Percentiles rank a stretch among this genome's conserved stretches.
These are phyloP conservation scores for Scedosporium boydii DNA, from an alignment of 2,329 filamentous ascomycete genomes.

Conservation along the genomic window DNA sequence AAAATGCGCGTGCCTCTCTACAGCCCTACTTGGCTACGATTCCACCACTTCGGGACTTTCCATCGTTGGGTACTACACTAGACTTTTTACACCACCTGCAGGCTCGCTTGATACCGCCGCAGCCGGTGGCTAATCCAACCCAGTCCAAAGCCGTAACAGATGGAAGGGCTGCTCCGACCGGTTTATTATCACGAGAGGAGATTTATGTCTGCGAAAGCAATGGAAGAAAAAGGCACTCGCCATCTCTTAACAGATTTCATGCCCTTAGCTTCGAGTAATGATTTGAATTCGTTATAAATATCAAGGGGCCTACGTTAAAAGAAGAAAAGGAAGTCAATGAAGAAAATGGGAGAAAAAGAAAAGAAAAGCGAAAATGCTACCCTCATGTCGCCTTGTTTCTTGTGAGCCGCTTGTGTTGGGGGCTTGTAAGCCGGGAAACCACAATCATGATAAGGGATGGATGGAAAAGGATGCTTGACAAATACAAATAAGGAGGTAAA, in stretches of 20 bases:
- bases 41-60: constrained; percentile 7
- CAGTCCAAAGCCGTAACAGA: background rate
- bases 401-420: no score
- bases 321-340: no score
- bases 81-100: constrained; percentile 2
- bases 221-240: background rate
- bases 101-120: background rate
- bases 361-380: no score
- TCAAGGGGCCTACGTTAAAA: no score
- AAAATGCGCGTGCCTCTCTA: background rate
- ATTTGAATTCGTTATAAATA: no score
- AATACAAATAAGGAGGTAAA: background rate
- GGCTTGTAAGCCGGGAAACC: no score
- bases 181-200: background rate
- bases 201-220: background rate
- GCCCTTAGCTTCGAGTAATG: background rate
- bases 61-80: constrained; percentile 4
- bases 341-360: no score
- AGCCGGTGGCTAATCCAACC: no score
- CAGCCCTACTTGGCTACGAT: constrained; percentile 4
- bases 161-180: background rate
- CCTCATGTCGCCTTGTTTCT: no score
- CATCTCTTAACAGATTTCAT: background rate
- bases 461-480: background rate
- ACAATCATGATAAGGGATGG: background rate